These are phyloP conservation scores for Diophrys sp. DNA, from an alignment of 73 alveolate species.

Conservation along the genomic window DNA sequence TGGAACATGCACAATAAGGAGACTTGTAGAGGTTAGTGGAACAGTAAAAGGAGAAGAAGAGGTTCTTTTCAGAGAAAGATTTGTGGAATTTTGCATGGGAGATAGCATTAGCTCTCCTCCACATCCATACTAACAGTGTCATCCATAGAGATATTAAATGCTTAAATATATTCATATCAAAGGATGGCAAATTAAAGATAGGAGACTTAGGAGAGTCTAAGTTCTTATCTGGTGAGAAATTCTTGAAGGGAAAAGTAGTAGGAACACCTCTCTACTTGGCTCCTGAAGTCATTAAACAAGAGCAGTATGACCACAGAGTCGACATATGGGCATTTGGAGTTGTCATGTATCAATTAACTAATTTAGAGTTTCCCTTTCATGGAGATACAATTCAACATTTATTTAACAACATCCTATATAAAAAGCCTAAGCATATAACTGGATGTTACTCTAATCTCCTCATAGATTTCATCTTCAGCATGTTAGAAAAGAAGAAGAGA, in stretches of 20 bases:
- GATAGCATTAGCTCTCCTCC: conserved; percentile 37
- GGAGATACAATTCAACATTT: conserved; percentile 16
- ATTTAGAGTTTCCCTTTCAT: conserved; percentile 49
- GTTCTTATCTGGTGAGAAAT: conserved; percentile 7
- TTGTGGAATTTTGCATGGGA: conserved; percentile 59
- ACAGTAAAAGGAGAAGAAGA: conserved; percentile 22
- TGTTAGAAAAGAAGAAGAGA: conserved; percentile 47
- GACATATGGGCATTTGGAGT: conserved; percentile 63
- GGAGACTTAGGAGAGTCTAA: conserved; percentile 58
- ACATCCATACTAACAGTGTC: conserved; percentile 43
- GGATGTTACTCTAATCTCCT: conserved; percentile 24
- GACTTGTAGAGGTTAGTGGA: conserved; percentile 38
- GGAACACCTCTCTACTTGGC: conserved; percentile 63
- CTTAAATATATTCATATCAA: conserved; percentile 30
- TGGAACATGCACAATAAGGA: conserved; percentile 72
- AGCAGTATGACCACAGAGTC: conserved; percentile 44
- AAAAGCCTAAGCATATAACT: conserved; percentile 42
- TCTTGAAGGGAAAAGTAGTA: conserved; percentile 29
- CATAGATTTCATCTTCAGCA: conserved; percentile 27
- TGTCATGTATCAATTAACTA: conserved; percentile 40
- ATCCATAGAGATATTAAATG: conserved; percentile 59
- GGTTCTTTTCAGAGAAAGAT: conserved; percentile 48
- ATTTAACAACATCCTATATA: conserved; percentile 35
- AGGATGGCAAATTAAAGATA: conserved; percentile 27
- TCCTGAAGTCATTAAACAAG: conserved; percentile 59